A percentile compares a stretch with the other conserved stretches of the same genome.
Evolutionary conservation across 2,329 filamentous ascomycete genomes (phyloP).

Genomic region (Alternaria dauci): DNA sequence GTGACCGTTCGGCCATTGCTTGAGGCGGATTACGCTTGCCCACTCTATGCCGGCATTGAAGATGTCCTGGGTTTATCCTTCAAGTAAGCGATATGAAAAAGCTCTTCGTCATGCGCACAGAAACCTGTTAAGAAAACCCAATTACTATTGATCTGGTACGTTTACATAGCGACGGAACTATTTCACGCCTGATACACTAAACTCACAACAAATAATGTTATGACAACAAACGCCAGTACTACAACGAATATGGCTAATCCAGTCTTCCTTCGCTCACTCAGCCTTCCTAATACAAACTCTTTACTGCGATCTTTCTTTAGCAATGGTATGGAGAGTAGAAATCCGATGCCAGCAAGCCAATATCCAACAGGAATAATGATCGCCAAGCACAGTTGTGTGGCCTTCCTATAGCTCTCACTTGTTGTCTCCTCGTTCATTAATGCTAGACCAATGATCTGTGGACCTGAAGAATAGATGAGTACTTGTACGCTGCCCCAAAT

Average conservation of each 20-base stretch:
- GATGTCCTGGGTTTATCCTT: constrained; percentile 15
- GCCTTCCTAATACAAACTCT: too few species aligned
- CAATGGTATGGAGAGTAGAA: background rate
- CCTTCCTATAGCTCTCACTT: background rate
- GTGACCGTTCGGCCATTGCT: constrained; percentile 12
- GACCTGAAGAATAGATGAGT: background rate
- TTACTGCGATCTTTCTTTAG: background rate
- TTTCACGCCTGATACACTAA: background rate
- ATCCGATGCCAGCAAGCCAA: background rate
- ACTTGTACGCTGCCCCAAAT: constrained; percentile 4
- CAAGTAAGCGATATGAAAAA: background rate
- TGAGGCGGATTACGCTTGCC: constrained; percentile 20
- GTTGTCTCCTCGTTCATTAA: background rate
- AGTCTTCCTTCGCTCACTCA: background rate
- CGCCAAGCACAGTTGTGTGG: background rate
- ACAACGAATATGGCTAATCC: background rate
- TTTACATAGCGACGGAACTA: rapidly evolving
- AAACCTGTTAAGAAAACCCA: background rate
- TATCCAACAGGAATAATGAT: background rate
- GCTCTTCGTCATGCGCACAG: background rate
- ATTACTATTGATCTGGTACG: background rate
- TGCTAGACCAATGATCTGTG: background rate
- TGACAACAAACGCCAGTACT: background rate
- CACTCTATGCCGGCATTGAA: constrained; percentile 12
- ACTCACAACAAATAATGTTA: background rate